Conservation (phyloP, 2,329 filamentous ascomycete genomes). For the Stagonosporopsis cucurbitacearum region DNA sequence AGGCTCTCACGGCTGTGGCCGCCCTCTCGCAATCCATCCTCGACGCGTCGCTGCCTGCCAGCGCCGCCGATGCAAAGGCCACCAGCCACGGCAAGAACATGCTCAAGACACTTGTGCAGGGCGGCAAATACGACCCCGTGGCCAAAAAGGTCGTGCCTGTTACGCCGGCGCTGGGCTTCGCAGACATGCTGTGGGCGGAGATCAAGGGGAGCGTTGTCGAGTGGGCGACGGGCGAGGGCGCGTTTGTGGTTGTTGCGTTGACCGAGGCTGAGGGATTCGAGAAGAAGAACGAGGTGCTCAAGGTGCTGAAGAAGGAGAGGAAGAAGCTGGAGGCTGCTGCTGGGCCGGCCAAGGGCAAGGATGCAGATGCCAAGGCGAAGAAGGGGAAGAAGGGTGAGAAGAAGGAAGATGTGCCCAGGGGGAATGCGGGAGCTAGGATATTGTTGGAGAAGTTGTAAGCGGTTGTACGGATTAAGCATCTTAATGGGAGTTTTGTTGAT, state of each 20-base stretch:
- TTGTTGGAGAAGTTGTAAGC: conserved; percentile 52
- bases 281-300: conserved; percentile 69
- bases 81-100: conserved; percentile 75
- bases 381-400: conserved; percentile 50
- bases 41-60: conserved; percentile 44
- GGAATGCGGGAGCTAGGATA: conserved; percentile 57
- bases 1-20: conserved; percentile 72
- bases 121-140: conserved; percentile 81
- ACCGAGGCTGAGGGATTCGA: conserved; percentile 75
- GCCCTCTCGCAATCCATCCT: conserved; percentile 47
- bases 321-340: conserved; percentile 73
- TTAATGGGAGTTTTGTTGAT: conserved; percentile 6
- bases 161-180: conserved; percentile 80
- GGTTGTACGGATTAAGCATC: neutral
- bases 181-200: conserved; percentile 78
- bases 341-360: conserved; percentile 34
- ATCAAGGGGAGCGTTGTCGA: conserved; percentile 76
- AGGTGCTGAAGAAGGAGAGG: conserved; percentile 74
- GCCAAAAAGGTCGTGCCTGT: conserved; percentile 72
- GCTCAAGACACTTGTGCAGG: conserved; percentile 89
- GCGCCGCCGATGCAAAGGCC: conserved; percentile 49
- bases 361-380: conserved; percentile 30
- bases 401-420: conserved; percentile 45
- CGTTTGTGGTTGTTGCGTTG: conserved; percentile 84
- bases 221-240: conserved; percentile 87